These are phyloP conservation scores for Rasamsonia emersonii DNA, from an alignment of 2,329 filamentous ascomycete genomes.

Conservation along the genomic window DNA sequence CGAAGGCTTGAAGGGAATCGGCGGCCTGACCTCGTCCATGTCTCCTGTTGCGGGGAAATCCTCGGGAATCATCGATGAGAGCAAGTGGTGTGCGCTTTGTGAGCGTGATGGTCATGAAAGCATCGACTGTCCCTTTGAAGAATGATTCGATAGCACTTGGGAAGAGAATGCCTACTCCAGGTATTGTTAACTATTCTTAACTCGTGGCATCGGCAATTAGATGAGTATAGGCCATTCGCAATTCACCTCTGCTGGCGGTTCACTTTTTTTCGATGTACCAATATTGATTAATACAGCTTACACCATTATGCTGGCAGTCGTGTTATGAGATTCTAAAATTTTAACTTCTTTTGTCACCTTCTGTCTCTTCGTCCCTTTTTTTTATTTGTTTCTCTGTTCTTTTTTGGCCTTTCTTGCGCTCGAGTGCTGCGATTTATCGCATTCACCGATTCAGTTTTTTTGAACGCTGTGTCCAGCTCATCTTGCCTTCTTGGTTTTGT, in stretches of 20 bases:
- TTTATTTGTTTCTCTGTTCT: conserved; percentile 6
- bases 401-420: no score
- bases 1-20: conserved; percentile 35
- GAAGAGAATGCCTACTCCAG: no score
- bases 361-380: no score
- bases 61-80: conserved; percentile 66
- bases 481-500: conserved; percentile 6
- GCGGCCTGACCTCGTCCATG: conserved; percentile 31
- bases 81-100: conserved; percentile 95
- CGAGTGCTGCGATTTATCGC: no score
- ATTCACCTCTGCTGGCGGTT: no score
- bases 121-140: conserved; percentile 88
- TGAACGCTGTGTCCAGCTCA: no score
- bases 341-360: conserved; percentile 9
- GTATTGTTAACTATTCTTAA: no score
- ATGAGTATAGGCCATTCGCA: conserved; percentile 2
- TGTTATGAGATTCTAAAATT: no score
- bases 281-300: conserved; percentile 1
- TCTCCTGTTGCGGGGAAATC: conserved; percentile 69
- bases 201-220: conserved; percentile 2
- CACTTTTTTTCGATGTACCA: conserved; percentile 5
- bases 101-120: conserved; percentile 95
- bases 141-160: conserved; percentile 36
- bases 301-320: conserved; percentile 1
- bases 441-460: no score